phyloP scores from a whole-genome alignment of 352 stramenopile species.

The Lagenidium giganteum region DNA sequence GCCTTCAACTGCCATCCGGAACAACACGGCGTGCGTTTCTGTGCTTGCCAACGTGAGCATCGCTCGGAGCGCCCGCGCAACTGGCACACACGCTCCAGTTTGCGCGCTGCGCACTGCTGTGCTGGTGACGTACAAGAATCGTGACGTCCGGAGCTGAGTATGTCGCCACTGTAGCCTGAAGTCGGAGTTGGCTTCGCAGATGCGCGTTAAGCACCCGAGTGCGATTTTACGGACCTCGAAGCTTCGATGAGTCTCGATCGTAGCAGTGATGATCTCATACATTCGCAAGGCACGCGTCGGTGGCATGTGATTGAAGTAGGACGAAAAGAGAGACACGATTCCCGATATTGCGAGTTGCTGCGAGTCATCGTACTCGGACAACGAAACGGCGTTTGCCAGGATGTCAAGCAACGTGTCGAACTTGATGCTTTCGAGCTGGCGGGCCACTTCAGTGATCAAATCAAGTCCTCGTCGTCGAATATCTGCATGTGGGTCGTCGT shows the following conservation, averaged over 20 bases:
- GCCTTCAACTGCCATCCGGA: conserved; percentile 53
- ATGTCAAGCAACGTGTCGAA: conserved; percentile 67
- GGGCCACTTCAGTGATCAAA: conserved; percentile 47
- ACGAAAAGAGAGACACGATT: conserved; percentile 54
- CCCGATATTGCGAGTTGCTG: conserved; percentile 42
- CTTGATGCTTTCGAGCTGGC: conserved; percentile 58
- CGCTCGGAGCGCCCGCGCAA: conserved; percentile 42
- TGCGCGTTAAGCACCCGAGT: conserved; percentile 42
- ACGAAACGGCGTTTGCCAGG: conserved; percentile 43
- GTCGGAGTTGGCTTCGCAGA: conserved; percentile 51
- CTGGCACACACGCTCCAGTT: conserved; percentile 41
- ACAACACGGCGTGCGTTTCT: conserved; percentile 47
- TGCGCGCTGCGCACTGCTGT: conserved; percentile 21
- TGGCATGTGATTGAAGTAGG: conserved; percentile 60
- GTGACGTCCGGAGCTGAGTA: conserved; percentile 34
- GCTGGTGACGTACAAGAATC: conserved; percentile 42
- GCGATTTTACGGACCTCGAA: conserved; percentile 37
- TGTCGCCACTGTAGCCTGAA: conserved; percentile 56
- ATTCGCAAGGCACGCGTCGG: conserved; percentile 44
- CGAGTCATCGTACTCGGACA: conserved; percentile 48
- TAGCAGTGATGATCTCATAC: conserved; percentile 63
- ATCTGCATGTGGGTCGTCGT: conserved; percentile 46
- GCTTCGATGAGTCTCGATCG: conserved; percentile 51
- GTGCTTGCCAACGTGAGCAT: conserved; percentile 64
- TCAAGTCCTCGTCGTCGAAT: conserved; percentile 38